Evolutionary conservation across 495 filamentous ascomycete species (phyloP).

Genomic region (Penicillium robsamsonii): DNA sequence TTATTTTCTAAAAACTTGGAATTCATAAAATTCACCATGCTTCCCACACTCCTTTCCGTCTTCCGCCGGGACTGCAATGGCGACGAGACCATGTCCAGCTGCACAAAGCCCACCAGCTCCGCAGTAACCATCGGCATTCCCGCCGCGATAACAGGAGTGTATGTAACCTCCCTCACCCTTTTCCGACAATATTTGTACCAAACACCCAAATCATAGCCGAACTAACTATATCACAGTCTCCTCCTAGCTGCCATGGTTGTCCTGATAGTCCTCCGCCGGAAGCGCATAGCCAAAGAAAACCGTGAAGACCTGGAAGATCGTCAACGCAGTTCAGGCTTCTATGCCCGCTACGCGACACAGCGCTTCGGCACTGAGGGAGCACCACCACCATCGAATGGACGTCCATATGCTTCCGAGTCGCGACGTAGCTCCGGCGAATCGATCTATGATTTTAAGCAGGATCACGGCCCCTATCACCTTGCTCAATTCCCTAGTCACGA

Average conservation of each 20-base stretch:
- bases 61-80: slow-evolving; percentile 7
- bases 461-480: slow-evolving; percentile 11
- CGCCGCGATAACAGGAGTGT: slow-evolving; percentile 10
- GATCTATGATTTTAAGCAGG: slow-evolving; percentile 10
- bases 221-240: neutral
- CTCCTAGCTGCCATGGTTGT: slow-evolving; percentile 11
- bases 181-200: neutral
- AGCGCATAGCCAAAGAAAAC: slow-evolving; percentile 9
- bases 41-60: slow-evolving; percentile 5
- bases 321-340: slow-evolving; percentile 4
- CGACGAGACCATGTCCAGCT: slow-evolving; percentile 8
- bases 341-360: slow-evolving; percentile 7
- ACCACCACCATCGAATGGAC: neutral
- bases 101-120: slow-evolving; percentile 15
- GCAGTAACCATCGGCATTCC: slow-evolving; percentile 10
- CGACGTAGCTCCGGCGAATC: slow-evolving; percentile 10
- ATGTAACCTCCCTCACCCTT: neutral
- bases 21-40: neutral
- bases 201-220: neutral
- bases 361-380: slow-evolving; percentile 8
- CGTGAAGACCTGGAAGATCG: slow-evolving; percentile 15
- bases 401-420: neutral
- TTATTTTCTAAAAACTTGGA: neutral
- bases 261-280: slow-evolving; percentile 9
- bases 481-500: slow-evolving; percentile 2